Evolutionary conservation across 768 basidiomycete species (phyloP).

Genomic region (Lactarius quietus): DNA sequence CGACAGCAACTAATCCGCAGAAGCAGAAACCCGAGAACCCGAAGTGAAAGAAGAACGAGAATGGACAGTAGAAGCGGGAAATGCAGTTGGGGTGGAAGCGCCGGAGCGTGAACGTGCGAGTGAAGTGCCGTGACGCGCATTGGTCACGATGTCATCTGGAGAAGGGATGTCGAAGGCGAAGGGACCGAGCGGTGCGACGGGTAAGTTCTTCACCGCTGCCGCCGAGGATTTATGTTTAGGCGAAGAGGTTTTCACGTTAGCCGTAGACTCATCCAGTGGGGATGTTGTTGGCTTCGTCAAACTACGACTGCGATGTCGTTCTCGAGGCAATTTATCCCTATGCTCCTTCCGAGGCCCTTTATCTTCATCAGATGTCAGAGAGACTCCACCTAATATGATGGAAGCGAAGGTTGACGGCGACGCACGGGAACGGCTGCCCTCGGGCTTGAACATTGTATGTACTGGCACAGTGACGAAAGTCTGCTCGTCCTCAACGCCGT

Average conservation of each 20-base stretch:
- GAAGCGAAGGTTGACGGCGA: constrained; percentile 69
- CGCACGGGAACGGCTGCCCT: constrained; percentile 57
- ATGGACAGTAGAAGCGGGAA: constrained; percentile 29
- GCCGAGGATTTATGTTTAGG: constrained; percentile 16
- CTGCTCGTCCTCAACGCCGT: constrained; percentile 40
- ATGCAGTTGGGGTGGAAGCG: constrained; percentile 21
- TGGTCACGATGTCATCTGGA: constrained; percentile 86
- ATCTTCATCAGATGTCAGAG: constrained; percentile 26
- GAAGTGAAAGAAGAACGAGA: constrained; percentile 26
- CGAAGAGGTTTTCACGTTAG: constrained; percentile 16
- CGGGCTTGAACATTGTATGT: constrained; percentile 57
- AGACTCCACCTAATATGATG: constrained; percentile 21
- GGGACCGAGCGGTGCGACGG: constrained; percentile 18
- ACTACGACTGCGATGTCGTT: constrained; percentile 15
- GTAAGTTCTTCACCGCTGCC: constrained; percentile 1
- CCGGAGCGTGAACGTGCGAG: constrained; percentile 36
- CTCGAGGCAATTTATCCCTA: constrained; percentile 15
- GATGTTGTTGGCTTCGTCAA: constrained; percentile 8
- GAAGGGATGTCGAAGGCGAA: constrained; percentile 82
- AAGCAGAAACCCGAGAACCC: constrained; percentile 39
- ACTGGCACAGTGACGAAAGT: constrained; percentile 34
- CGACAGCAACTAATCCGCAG: constrained; percentile 25
- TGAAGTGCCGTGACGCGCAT: constrained; percentile 73
- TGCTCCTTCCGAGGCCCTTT: constrained; percentile 24
- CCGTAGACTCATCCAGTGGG: constrained; percentile 9